Conservation (phyloP, 2,329 filamentous ascomycete genomes). For the Elsinoe arachidis region DNA sequence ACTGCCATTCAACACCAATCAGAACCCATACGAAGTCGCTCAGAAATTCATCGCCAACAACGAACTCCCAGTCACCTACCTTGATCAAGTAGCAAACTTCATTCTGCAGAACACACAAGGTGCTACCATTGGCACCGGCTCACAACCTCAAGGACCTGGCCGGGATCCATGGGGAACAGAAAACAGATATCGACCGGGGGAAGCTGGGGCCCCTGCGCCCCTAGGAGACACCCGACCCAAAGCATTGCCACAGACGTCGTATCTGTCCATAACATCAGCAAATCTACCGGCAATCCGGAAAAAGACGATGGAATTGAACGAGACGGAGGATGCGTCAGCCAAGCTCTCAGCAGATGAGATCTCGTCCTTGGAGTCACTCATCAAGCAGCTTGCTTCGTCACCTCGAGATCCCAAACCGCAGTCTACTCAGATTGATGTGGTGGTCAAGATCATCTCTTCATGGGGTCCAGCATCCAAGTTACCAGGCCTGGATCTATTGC, state of each 20-base stretch:
- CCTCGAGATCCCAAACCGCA: constrained; percentile 33
- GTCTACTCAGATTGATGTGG: constrained; percentile 42
- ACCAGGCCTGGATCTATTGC: constrained; percentile 76
- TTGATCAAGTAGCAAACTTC: constrained; percentile 88
- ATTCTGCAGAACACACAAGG: constrained; percentile 85
- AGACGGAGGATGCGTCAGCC: constrained; percentile 11
- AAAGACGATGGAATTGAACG: constrained; percentile 68
- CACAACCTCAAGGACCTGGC: constrained; percentile 39
- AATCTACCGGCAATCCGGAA: constrained; percentile 63
- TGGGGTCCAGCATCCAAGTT: constrained; percentile 79
- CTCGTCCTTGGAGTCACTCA: constrained; percentile 51
- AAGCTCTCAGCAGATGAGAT: constrained; percentile 45
- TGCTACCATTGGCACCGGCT: constrained; percentile 57
- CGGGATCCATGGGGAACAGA: constrained; percentile 72
- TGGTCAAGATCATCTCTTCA: constrained; percentile 58
- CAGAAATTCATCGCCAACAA: constrained; percentile 86
- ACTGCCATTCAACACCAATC: constrained; percentile 83
- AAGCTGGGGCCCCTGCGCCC: constrained; percentile 36
- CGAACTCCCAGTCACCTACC: constrained; percentile 74
- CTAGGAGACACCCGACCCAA: constrained; percentile 41
- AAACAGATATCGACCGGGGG: constrained; percentile 67
- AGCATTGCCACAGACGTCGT: constrained; percentile 68
- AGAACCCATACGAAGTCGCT: constrained; percentile 87
- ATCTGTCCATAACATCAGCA: constrained; percentile 66
- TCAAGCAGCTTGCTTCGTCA: constrained; percentile 52